A percentile compares a stretch with the other conserved stretches of the same genome.
Conservation (phyloP, 2,329 filamentous ascomycete species). For the Penicillium fuscoglaucum region DNA sequence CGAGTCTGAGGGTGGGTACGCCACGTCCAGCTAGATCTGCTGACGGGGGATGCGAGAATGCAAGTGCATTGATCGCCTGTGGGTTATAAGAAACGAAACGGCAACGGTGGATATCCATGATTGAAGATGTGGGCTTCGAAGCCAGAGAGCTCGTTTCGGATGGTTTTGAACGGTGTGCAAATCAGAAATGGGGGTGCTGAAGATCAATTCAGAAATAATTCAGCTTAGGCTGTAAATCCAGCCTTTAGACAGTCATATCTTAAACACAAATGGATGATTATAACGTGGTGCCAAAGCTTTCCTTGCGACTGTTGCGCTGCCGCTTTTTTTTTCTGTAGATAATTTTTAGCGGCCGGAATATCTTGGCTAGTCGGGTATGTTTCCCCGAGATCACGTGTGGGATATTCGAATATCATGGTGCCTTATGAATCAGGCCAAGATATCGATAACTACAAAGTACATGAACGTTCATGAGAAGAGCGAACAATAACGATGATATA, state of each 20-base stretch:
- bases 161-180: constrained; percentile 8
- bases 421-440: constrained; percentile 10
- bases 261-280: constrained; percentile 6
- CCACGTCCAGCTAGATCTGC: constrained; percentile 48
- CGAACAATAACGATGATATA: background rate
- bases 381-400: constrained; percentile 6
- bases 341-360: constrained; percentile 34
- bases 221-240: constrained; percentile 16
- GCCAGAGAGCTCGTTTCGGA: constrained; percentile 19
- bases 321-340: constrained; percentile 32
- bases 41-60: constrained; percentile 76
- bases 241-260: constrained; percentile 28
- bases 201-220: constrained; percentile 20
- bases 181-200: constrained; percentile 14
- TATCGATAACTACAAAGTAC: background rate
- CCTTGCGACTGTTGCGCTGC: constrained; percentile 20
- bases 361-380: constrained; percentile 21
- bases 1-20: constrained; percentile 69
- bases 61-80: constrained; percentile 88
- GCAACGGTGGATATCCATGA: constrained; percentile 95
- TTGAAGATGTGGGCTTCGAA: constrained; percentile 20
- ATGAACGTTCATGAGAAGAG: background rate
- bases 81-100: constrained; percentile 92
- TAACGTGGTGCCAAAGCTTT: constrained; percentile 22
- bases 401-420: background rate